Evolutionary conservation across 805 yeast genomes (phyloP).

Genomic region (Sungouiella thailandica): DNA sequence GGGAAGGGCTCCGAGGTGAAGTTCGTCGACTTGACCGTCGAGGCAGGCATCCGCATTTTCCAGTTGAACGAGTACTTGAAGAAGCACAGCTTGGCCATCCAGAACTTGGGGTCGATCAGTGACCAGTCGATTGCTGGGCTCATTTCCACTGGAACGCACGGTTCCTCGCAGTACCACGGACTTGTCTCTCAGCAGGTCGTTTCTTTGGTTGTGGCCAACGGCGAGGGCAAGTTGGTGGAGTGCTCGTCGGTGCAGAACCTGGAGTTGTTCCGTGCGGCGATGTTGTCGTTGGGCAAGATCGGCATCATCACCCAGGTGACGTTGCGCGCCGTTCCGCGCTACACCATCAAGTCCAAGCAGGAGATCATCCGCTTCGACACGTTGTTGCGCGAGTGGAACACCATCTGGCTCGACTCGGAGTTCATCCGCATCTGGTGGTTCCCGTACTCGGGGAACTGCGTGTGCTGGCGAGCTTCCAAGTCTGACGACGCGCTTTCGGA

Average conservation of each 20-base stretch:
- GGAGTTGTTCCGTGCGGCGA: slow-evolving; percentile 72
- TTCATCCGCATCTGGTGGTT: slow-evolving; percentile 97
- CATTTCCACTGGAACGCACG: slow-evolving; percentile 95
- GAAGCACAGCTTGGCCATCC: slow-evolving; percentile 67
- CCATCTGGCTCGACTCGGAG: slow-evolving; percentile 84
- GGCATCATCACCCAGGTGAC: slow-evolving; percentile 88
- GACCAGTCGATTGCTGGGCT: slow-evolving; percentile 96
- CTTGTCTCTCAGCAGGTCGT: slow-evolving; percentile 85
- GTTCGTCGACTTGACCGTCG: slow-evolving; percentile 88
- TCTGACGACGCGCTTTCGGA: slow-evolving; percentile 57
- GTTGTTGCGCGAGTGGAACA: slow-evolving; percentile 66
- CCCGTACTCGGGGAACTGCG: slow-evolving; percentile 83
- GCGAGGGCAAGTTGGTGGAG: slow-evolving; percentile 64
- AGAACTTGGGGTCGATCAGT: slow-evolving; percentile 88
- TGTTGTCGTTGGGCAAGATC: slow-evolving; percentile 83
- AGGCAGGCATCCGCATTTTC: slow-evolving; percentile 81
- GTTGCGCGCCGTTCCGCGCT: slow-evolving; percentile 76
- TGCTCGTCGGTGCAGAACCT: slow-evolving; percentile 63
- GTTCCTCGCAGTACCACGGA: slow-evolving; percentile 91
- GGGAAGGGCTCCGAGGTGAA: slow-evolving; percentile 39
- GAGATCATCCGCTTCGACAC: slow-evolving; percentile 78
- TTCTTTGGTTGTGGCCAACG: slow-evolving; percentile 66
- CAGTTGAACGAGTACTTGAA: slow-evolving; percentile 68
- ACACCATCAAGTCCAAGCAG: slow-evolving; percentile 73
- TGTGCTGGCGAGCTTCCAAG: slow-evolving; percentile 86